These are phyloP conservation scores for Fusarium globosum DNA, from an alignment of 2,329 filamentous ascomycete species.

Conservation along the genomic window DNA sequence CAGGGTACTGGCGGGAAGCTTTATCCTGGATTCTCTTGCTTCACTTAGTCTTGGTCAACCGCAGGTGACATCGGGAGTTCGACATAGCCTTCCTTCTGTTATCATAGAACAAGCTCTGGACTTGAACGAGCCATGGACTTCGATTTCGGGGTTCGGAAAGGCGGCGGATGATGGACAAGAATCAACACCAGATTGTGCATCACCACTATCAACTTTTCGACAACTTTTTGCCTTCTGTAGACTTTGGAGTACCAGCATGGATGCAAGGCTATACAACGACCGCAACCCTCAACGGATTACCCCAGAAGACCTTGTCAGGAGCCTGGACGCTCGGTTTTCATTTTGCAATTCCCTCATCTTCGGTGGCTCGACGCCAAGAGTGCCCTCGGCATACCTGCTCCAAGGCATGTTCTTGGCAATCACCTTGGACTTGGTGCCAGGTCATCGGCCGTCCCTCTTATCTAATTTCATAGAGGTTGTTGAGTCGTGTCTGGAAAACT, in stretches of 20 bases:
- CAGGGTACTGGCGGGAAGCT: slow-evolving; percentile 63
- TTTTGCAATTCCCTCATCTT: slow-evolving; percentile 55
- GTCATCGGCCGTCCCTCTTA: slow-evolving; percentile 50
- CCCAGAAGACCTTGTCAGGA: slow-evolving; percentile 48
- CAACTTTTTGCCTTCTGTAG: slow-evolving; percentile 55
- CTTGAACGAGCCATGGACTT: slow-evolving; percentile 36
- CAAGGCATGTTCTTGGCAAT: slow-evolving; percentile 53
- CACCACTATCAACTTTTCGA: slow-evolving; percentile 56
- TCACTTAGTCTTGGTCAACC: slow-evolving; percentile 60
- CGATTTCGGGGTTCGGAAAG: slow-evolving; percentile 36
- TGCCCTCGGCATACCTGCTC: slow-evolving; percentile 52
- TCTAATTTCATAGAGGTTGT: slow-evolving; percentile 52
- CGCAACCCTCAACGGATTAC: slow-evolving; percentile 19
- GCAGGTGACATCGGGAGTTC: slow-evolving; percentile 37
- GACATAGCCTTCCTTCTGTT: slow-evolving; percentile 32
- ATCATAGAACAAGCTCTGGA: slow-evolving; percentile 16
- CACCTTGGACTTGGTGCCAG: slow-evolving; percentile 49
- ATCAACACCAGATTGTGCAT: slow-evolving; percentile 32
- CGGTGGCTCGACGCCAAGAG: slow-evolving; percentile 48
- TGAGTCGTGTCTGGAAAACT: slow-evolving; percentile 48
- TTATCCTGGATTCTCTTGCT: slow-evolving; percentile 70
- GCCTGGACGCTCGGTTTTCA: slow-evolving; percentile 49
- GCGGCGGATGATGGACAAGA: not conserved
- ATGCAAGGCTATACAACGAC: slow-evolving; percentile 28
- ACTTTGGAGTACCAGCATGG: slow-evolving; percentile 46